phyloP scores from a whole-genome alignment of 768 basidiomycete species.

The Fomitopsis pulvina region DNA sequence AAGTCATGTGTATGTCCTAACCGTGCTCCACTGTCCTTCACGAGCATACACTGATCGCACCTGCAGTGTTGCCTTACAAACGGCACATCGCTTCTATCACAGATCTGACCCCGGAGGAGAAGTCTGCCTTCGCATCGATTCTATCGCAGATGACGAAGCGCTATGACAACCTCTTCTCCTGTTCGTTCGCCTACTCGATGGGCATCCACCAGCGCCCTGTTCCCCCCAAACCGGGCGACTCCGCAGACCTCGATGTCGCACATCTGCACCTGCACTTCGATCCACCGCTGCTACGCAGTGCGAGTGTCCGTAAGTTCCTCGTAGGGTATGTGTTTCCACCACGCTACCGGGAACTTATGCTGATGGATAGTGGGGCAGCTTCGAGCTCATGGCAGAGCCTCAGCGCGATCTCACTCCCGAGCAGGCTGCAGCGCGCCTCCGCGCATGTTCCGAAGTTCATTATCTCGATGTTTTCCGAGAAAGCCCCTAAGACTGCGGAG shows the following conservation, averaged over 20 bases:
- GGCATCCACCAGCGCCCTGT: slow-evolving; percentile 84
- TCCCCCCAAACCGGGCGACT: slow-evolving; percentile 28
- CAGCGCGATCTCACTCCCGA: slow-evolving; percentile 90
- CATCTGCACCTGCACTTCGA: slow-evolving; percentile 87
- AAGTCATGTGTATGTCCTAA: slow-evolving; percentile 53
- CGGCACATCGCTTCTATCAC: slow-evolving; percentile 72
- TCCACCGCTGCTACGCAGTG: slow-evolving; percentile 78
- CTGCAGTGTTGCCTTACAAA: slow-evolving; percentile 64
- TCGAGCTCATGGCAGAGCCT: slow-evolving; percentile 85
- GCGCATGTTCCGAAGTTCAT: slow-evolving; percentile 51
- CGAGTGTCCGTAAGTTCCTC: slow-evolving; percentile 81
- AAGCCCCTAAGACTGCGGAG: not conserved
- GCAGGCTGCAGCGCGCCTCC: slow-evolving; percentile 67
- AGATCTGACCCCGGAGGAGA: slow-evolving; percentile 57
- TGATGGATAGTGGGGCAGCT: slow-evolving; percentile 36
- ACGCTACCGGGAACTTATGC: slow-evolving; percentile 1
- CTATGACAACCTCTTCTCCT: slow-evolving; percentile 77
- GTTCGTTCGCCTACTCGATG: slow-evolving; percentile 93
- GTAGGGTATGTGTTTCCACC: slow-evolving; percentile 57
- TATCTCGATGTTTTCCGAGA: slow-evolving; percentile 35
- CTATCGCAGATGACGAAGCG: slow-evolving; percentile 56
- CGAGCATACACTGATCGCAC: not conserved
- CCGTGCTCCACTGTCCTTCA: not conserved
- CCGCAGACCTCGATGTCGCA: slow-evolving; percentile 35
- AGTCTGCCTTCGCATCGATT: slow-evolving; percentile 55